Conservation (phyloP, 2,329 filamentous ascomycete genomes). For the Colletotrichum brevisporum region DNA sequence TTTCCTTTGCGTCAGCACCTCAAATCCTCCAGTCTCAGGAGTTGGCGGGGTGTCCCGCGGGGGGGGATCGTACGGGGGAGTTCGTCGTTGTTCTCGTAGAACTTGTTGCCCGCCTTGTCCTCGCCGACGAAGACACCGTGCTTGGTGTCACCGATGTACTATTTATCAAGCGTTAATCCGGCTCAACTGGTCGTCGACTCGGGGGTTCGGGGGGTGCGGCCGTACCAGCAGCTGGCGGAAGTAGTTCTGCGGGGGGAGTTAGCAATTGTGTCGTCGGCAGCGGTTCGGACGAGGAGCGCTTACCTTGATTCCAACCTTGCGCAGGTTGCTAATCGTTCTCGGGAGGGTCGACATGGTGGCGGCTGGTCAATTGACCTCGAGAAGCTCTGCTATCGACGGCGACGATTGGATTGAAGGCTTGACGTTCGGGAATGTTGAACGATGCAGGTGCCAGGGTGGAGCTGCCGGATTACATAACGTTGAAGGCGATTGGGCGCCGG, state of each 20-base stretch:
- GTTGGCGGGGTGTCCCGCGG: background rate
- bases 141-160: constrained; percentile 91
- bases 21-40: constrained; percentile 26
- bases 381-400: constrained; percentile 38
- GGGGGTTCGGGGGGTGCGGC: constrained; percentile 46
- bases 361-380: constrained; percentile 51
- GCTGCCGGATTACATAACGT: constrained; percentile 32
- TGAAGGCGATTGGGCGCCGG: constrained; percentile 25
- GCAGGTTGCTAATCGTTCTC: constrained; percentile 88
- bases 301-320: constrained; percentile 91
- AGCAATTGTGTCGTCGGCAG: constrained; percentile 37
- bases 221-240: constrained; percentile 93
- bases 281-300: constrained; percentile 36
- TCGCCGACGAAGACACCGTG: constrained; percentile 86
- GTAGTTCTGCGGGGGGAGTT: constrained; percentile 75
- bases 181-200: constrained; percentile 41
- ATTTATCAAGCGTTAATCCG: constrained; percentile 43
- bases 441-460: constrained; percentile 30
- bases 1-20: constrained; percentile 30
- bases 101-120: constrained; percentile 97
- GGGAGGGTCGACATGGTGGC: constrained; percentile 88
- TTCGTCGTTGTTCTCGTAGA: constrained; percentile 95
- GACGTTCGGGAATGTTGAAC: constrained; percentile 39
- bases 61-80: constrained; percentile 78
- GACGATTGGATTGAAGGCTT: constrained; percentile 36